Conservation (phyloP, 306 rosid species). For the Amphicarpaea edgeworthii region DNA sequence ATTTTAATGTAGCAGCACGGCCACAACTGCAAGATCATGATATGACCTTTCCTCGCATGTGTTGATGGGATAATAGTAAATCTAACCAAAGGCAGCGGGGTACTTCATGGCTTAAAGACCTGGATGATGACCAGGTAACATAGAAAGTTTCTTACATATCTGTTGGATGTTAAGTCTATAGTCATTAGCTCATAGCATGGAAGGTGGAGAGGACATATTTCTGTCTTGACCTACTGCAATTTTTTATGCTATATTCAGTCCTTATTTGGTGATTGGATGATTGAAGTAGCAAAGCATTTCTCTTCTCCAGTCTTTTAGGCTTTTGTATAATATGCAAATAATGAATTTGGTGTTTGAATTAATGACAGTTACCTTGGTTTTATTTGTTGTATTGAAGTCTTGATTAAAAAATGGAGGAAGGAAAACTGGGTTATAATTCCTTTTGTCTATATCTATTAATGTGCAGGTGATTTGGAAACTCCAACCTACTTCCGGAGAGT, state of each 20-base stretch:
- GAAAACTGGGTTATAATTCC: conserved; percentile 40
- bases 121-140: conserved; percentile 60
- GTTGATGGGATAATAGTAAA: conserved; percentile 64
- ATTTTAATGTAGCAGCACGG: conserved; percentile 67
- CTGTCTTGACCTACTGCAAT: conserved; percentile 17
- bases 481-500: conserved; percentile 58
- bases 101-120: conserved; percentile 56
- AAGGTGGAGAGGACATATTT: conserved; percentile 13
- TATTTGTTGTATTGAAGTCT: conserved; percentile 1
- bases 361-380: background rate
- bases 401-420: background rate
- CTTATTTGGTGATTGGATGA: conserved; percentile 18
- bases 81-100: conserved; percentile 51
- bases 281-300: conserved; percentile 31
- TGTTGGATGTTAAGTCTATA: conserved; percentile 19
- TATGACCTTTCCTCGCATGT: conserved; percentile 61
- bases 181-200: background rate
- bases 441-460: conserved; percentile 20
- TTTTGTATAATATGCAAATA: conserved; percentile 33
- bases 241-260: conserved; percentile 25
- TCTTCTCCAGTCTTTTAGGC: conserved; percentile 4
- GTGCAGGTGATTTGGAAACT: conserved; percentile 61
- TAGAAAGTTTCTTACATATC: conserved; percentile 12
- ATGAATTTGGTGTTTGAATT: conserved; percentile 39
- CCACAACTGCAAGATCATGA: conserved; percentile 52